phyloP scores from a whole-genome alignment of 2,329 filamentous ascomycete genomes.

The Didymella pomorum region DNA sequence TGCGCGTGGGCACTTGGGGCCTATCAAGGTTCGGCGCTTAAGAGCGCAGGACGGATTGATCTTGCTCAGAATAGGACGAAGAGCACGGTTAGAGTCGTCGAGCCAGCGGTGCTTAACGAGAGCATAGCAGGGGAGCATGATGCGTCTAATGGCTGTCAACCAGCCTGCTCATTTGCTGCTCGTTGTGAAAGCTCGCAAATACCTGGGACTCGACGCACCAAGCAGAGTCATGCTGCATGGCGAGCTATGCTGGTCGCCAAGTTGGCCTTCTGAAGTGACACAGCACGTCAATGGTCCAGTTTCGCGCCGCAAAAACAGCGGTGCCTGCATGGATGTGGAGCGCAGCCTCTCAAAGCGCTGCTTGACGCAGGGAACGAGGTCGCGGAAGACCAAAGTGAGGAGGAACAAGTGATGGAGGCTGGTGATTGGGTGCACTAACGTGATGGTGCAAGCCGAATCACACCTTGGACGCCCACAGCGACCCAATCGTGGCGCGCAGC shows the following conservation, averaged over 20 bases:
- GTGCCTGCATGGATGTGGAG: slow-evolving; percentile 46
- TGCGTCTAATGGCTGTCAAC: slow-evolving; percentile 47
- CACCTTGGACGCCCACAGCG: slow-evolving; percentile 15
- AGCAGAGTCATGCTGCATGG: slow-evolving; percentile 34
- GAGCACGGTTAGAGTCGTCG: slow-evolving; percentile 36
- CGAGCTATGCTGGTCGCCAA: slow-evolving; percentile 40
- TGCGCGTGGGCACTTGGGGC: slow-evolving; percentile 41
- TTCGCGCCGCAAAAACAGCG: slow-evolving; percentile 43
- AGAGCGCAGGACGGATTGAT: slow-evolving; percentile 43
- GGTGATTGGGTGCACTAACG: slow-evolving; percentile 30
- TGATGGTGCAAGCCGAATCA: slow-evolving; percentile 25
- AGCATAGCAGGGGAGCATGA: slow-evolving; percentile 37
- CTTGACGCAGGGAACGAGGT: slow-evolving; percentile 34
- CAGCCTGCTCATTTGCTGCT: slow-evolving; percentile 41
- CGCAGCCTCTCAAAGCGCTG: slow-evolving; percentile 39
- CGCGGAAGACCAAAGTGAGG: slow-evolving; percentile 32
- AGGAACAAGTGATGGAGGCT: slow-evolving; percentile 20
- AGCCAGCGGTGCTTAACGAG: slow-evolving; percentile 38
- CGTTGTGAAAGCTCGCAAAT: slow-evolving; percentile 35
- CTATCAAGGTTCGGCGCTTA: slow-evolving; percentile 52
- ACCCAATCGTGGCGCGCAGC: slow-evolving; percentile 18
- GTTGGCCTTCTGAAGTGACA: slow-evolving; percentile 37
- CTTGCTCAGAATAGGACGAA: slow-evolving; percentile 49
- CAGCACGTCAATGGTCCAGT: slow-evolving; percentile 41
- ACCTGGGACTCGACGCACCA: slow-evolving; percentile 40